These are phyloP conservation scores for Parathielavia appendiculata DNA, from an alignment of 495 filamentous ascomycete species.

Conservation along the genomic window DNA sequence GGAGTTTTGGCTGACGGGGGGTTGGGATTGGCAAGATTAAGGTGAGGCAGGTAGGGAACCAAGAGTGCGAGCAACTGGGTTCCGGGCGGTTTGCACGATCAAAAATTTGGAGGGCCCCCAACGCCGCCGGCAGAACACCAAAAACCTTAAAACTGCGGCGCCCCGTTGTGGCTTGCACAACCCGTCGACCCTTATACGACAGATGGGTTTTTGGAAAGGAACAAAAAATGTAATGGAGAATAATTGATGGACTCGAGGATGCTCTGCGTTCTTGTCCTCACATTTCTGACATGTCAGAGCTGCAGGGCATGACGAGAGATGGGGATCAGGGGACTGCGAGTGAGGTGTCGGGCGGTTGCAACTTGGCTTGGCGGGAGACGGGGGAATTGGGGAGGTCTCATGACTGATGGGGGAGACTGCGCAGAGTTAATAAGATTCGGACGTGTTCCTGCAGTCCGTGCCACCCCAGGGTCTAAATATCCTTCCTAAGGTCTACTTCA, in stretches of 20 bases:
- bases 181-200: background rate
- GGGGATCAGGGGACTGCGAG: background rate
- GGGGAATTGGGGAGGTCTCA: constrained; percentile 12
- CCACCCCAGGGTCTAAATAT: too few species aligned
- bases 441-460: too few species aligned
- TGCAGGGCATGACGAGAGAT: background rate
- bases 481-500: too few species aligned
- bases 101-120: constrained; percentile 19
- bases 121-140: constrained; percentile 2
- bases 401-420: too few species aligned
- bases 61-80: constrained; percentile 15
- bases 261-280: background rate
- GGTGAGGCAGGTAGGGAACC: background rate
- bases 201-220: background rate
- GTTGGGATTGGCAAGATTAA: constrained; percentile 25
- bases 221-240: background rate
- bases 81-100: constrained; percentile 23
- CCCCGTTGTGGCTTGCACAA: background rate
- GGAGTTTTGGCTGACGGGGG: constrained; percentile 33
- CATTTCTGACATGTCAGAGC: background rate
- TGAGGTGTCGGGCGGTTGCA: constrained; percentile 23
- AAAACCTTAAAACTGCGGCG: constrained; percentile 10
- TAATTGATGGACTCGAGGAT: background rate
- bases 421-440: too few species aligned
- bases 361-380: background rate